These are phyloP conservation scores for Wallemia ichthyophaga DNA, from an alignment of 1,284 basidiomycete species.

Conservation along the genomic window DNA sequence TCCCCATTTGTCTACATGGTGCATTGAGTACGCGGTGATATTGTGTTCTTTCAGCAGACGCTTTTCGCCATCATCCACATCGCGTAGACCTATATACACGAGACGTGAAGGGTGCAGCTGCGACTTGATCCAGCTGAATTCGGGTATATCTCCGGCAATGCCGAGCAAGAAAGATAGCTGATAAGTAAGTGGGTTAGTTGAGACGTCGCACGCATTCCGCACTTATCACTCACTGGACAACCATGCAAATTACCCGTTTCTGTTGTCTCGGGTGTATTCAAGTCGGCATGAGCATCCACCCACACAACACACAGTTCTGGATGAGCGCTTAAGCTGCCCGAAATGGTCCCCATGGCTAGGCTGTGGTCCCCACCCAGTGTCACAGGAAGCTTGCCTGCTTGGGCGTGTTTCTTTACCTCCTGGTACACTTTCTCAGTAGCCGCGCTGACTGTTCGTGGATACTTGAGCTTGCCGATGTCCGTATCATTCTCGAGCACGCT, in stretches of 20 bases:
- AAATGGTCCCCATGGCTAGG: constrained; percentile 20
- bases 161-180: constrained; percentile 21
- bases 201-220: constrained; percentile 9
- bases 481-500: constrained; percentile 41
- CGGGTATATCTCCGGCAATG: constrained; percentile 20
- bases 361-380: constrained; percentile 95
- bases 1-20: constrained; percentile 87
- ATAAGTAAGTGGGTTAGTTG: neutral
- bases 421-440: constrained; percentile 54
- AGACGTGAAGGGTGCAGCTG: constrained; percentile 36
- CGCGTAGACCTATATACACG: constrained; percentile 85
- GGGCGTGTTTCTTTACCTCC: constrained; percentile 39
- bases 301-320: constrained; percentile 57
- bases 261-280: constrained; percentile 69
- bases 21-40: constrained; percentile 70
- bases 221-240: constrained; percentile 48
- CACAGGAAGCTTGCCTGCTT: constrained; percentile 49
- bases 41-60: constrained; percentile 52
- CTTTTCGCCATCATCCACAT: constrained; percentile 73
- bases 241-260: constrained; percentile 87
- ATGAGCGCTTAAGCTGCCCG: constrained; percentile 17
- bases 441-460: constrained; percentile 53
- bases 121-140: constrained; percentile 54
- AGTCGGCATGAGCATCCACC: constrained; percentile 56
- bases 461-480: constrained; percentile 61